Base-by-base conservation (phyloP, 2,329 filamentous ascomycete species). In the Cercospora sp. region DNA sequence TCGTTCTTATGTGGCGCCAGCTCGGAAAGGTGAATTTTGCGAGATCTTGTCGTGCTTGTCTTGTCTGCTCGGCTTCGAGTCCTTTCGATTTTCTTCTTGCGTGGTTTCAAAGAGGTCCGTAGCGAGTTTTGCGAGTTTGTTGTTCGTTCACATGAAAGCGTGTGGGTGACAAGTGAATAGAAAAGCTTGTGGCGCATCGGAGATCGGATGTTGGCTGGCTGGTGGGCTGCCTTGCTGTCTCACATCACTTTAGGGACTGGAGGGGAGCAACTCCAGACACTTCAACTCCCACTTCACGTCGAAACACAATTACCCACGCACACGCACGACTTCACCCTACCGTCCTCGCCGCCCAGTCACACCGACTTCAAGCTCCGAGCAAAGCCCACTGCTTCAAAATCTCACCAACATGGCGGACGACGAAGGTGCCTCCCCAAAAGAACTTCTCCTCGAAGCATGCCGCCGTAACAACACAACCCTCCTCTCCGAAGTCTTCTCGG, bases 401-500 rank as follows among this genome's bases (percentile, higher is more conserved):
- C 66, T 53, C 57, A 18, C 20, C 63, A 68, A 70, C 65, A 75
- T 75, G 75, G 69, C 74, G 23, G 68, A 64, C 75, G 75, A 77
- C 69, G 73, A 97, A 91, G 95, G 94, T 79, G 94, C 94, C 74
- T 92, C 92, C 68, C 88, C 89, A 58, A 86, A 90, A 79, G 94
- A 98, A 83, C 87, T 92, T 76, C 87, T 98, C 75, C 88, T 98
- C 81, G 94, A 97, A 84, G 92, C 95, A 75, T 97, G 92, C 82
- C 92, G 94, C 69, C 88, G 93, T 77, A 94, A 98, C 86, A 97
- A 98, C 82, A 89, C 89, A 73, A 90, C 94, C 64, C 88, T 98
- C 69, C 88, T 98, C 66, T 82, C 87, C 74, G 90, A 95, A 75
- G 86, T 94, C 66, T 85, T 97, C 73, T 81, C 86, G 51, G 82